These are phyloP conservation scores for Tetrapisispora fleetii DNA, from an alignment of 805 yeast genomes.

Conservation along the genomic window DNA sequence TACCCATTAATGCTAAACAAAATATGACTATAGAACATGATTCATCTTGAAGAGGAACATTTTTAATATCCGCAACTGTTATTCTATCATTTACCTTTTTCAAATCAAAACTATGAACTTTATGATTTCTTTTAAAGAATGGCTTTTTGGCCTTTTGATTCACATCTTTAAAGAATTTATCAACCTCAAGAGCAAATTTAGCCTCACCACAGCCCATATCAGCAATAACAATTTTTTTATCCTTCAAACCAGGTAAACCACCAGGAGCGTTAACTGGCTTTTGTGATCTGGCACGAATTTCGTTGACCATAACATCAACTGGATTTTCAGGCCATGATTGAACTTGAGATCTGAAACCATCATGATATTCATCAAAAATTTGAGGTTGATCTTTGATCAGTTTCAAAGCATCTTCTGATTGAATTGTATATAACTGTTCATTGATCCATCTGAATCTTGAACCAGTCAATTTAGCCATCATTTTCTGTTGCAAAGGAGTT, in stretches of 20 bases:
- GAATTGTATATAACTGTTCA: conserved; percentile 86
- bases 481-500: conserved; percentile 86
- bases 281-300: conserved; percentile 47
- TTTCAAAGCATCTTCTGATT: conserved; percentile 65
- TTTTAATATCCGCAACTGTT: conserved; percentile 91
- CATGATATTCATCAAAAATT: conserved; percentile 87
- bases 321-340: conserved; percentile 99
- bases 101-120: conserved; percentile 84
- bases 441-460: conserved; percentile 97
- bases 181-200: conserved; percentile 61
- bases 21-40: conserved; percentile 85
- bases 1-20: conserved; percentile 95
- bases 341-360: conserved; percentile 91
- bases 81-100: conserved; percentile 80
- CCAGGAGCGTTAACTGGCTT: conserved; percentile 91
- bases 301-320: conserved; percentile 76
- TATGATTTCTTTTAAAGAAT: conserved; percentile 38
- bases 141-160: conserved; percentile 26
- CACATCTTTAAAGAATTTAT: conserved; percentile 35
- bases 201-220: conserved; percentile 99
- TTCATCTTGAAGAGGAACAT: conserved; percentile 73
- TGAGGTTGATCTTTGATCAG: conserved; percentile 74
- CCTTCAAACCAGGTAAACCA: conserved; percentile 68
- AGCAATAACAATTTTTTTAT: conserved; percentile 64
- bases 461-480: conserved; percentile 91